Base-by-base conservation (phyloP, 768 basidiomycete genomes). In the Hygrophorus russula region DNA sequence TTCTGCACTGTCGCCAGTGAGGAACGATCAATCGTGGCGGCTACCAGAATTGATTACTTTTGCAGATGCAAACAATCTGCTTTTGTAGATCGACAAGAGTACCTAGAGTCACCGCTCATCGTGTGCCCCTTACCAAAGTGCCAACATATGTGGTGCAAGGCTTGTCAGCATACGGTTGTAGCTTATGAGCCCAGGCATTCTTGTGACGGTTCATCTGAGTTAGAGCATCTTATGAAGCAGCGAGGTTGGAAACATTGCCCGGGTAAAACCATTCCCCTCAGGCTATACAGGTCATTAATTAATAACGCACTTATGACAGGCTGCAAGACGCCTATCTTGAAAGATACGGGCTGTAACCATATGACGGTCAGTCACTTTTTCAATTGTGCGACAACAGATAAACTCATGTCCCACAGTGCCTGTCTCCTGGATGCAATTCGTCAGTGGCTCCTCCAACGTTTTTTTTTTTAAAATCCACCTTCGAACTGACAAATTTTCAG, bases 161-260 rank as follows among this genome's bases (percentile, higher is more conserved):
- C 53, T 11, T 76, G 74, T 54, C 65, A 66, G 15, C 63, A 66
- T 40, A 35, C 49, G 18, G 51, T 58, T 45, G 55, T 41, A 50
- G 61, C 54, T 2, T 53, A 49, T 2, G 64, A 56, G 1, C 63
- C 58, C 13, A 51, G 56, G 39, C 70, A 73, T 49, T 70, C 69
- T 1, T 76, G 74, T 50, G 74, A 76, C 44, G 71, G 74, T 2
- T 59, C 69, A 5, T 58, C 60, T 4, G 74, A 76, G 50, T 56
- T 75, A 9, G 58, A 64, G 3, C 53, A 62, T 44, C 47, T 74
- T 27, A 71, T 76, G 67, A 52, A 59, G 29, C 42, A 61, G 49
- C 49, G 60, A 6, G 73, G 73, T n/a, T 76, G 74, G 75, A 71
- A 70, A 46, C 60, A 66, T 36, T 76, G 75, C 49, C 73, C 73